Evolutionary conservation across 768 basidiomycete species (phyloP), one percentile per base, ranked within the genome.

Genomic region (Sistotremastrum suecicum): DNA sequence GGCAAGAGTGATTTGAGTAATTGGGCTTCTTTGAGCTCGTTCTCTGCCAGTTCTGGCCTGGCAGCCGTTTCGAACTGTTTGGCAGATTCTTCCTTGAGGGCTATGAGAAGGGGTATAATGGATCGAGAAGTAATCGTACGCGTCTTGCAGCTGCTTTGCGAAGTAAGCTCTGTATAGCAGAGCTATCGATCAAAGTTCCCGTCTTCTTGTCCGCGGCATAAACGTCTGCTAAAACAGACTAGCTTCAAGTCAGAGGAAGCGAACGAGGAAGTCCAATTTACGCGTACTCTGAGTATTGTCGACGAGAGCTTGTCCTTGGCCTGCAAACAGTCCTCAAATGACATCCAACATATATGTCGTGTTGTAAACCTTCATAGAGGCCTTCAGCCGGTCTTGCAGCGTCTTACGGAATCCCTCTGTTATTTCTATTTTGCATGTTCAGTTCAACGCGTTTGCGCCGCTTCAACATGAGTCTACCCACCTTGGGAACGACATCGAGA

Each of bases 201-300:
- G 65, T 63, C 10, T 56, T 54, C 38, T 85, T 85, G 61, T 83
- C 82, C 34, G 75, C 69, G 6, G 72, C 68, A 51, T 83, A 75
- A 2, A 85, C 68, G 47, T 85, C 83, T 7, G 83, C 68, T 11
- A 85, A 66, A 33, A 82, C 69, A 29, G 79, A 77, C 82, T 84
- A 50, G 3, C 33, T 36, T 28, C 20, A 34, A 43, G n/a, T 12
- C 31, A 32, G 37, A 36, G 37, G 29, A 28, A 20, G 48, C 37
- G 11, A 36, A 41, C 38, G 33, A 39, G 28, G 31, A 9, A 30
- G 11, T 11, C 32, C 41, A 37, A 51, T 51, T 43, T 35, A 60
- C 55, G 48, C 77, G 54, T 50, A 83, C 78, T 39, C 76, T 71
- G 51, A 77, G 59, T 29, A 73, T 72, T 38, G 68, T 79, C 12